Conservation (phyloP, 2,329 filamentous ascomycete genomes). For the Epichloe glyceriae region DNA sequence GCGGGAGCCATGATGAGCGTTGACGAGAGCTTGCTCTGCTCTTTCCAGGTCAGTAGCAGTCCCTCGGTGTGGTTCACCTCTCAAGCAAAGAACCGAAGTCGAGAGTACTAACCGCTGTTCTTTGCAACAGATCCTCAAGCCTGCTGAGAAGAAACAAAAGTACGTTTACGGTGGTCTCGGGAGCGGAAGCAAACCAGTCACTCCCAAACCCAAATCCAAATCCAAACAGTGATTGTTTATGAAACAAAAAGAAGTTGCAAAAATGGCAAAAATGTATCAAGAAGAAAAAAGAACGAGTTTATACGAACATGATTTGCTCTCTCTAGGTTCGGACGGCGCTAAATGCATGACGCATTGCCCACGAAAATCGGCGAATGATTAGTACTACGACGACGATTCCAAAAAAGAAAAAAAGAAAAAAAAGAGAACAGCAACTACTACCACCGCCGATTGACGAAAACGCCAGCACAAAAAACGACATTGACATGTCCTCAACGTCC, state of each 20-base stretch:
- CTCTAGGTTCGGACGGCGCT: conserved; percentile 95
- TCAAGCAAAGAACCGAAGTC: neutral
- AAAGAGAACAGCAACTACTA: conserved; percentile 7
- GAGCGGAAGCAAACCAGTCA: conserved; percentile 27
- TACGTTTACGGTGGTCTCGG: conserved; percentile 71
- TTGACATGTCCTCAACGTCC: conserved; percentile 2
- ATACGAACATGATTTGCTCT: conserved; percentile 56
- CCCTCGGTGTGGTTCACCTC: neutral
- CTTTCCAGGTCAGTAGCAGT: conserved; percentile 69
- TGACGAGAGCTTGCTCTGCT: conserved; percentile 94
- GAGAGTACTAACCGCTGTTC: neutral
- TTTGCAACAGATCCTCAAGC: conserved; percentile 80
- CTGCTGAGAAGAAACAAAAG: conserved; percentile 99
- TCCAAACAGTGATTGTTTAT: conserved; percentile 10
- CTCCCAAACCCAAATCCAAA: conserved; percentile 13
- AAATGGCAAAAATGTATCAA: neutral
- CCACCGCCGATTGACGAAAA: conserved; percentile 7
- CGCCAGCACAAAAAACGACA: neutral
- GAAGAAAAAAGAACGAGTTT: conserved; percentile 11
- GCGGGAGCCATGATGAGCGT: conserved; percentile 99
- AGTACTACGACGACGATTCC: conserved; percentile 3
- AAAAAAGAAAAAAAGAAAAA: too few species aligned
- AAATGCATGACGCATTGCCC: conserved; percentile 26
- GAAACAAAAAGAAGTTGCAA: neutral
- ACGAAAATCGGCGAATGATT: conserved; percentile 10